Base-by-base conservation (phyloP, 768 basidiomycete genomes). In the Phaffia tasmanica region DNA sequence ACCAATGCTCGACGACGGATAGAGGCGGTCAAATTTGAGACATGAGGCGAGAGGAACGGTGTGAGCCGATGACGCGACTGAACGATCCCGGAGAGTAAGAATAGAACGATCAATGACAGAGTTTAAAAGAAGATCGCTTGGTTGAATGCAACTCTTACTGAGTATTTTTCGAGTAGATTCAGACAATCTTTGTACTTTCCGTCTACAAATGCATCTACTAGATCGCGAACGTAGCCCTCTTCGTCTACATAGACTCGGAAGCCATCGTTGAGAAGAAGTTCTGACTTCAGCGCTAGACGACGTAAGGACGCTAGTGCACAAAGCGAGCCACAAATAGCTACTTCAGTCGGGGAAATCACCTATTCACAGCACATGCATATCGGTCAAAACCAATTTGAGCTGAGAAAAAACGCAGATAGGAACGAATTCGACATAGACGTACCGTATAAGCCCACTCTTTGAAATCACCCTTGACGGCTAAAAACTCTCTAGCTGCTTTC, bases 141-240 rank as follows among this genome's bases (percentile, higher is more conserved):
- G 11, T 42, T 42, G 35, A 42, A 5, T 5, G 35, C 35, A 11
- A 42, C 35, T 42, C 77, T 62, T 62, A 88, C 90, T 32, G 87
- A 87, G 73, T 86, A 84, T 65, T 81, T 80, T 11, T 83, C 80
- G 55, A 97, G 81, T 23, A 89, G 77, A 35, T 86, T 86, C 16
- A 93, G 81, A 9, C 87, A 88, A 6, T 80, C 82, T 73, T 86
- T 89, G 80, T 95, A 97, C 72, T 86, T 84, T 75, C 87, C 91
- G 66, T 81, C 81, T 80, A 92, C 85, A 77, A 90, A 95, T 1
- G 87, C 83, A 68, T 88, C 86, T 63, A 92, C 78, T 53, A 95
- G 81, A 62, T 94, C 91, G 48, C 93, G 83, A 46, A 92, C 74
- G 73, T 92, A 91, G 70, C 88, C 84, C 72, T 94, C 92, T 56